Base-by-base conservation (phyloP, 1,139 yeast species). In the Sugiyamaella sp. region DNA sequence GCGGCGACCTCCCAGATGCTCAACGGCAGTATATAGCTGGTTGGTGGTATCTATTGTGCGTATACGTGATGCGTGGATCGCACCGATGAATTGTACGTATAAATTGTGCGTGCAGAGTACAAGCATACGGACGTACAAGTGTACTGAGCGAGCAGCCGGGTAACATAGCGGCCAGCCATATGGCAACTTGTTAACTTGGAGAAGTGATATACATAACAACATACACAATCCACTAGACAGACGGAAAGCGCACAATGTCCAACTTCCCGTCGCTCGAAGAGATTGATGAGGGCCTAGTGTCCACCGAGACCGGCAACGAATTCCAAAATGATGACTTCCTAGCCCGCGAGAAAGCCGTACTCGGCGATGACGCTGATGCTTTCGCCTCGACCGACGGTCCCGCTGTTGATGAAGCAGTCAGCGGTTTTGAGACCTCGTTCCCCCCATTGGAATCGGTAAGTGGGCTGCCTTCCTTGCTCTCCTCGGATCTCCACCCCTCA, bases 181-280 rank as follows among this genome's bases (percentile, higher is more conserved):
- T 29, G 35, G 14, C 35, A 29, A 29, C 14, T 29, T 29, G 35
- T 29, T 29, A 5, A 29, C 35, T 29, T 29, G 29, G 29, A n/a
- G n/a, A n/a, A n/a, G n/a, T n/a, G n/a, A n/a, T n/a, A n/a, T n/a
- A n/a, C n/a, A n/a, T n/a, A n/a, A n/a, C n/a, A n/a, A n/a, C n/a
- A n/a, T n/a, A n/a, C n/a, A n/a, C n/a, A n/a, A n/a, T n/a, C n/a
- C n/a, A 38, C n/a, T 32, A 12, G 4, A 38, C 12, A 4, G 42
- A 19, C n/a, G 19, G 24, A 38, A n/a, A 9, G 5, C 39, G n/a
- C 8, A 54, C 17, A 47, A 62, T 61, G 63, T 91, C 88, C 64
- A 87, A 87, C 71, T 91, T 86, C 71, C 97, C 97, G 45, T 89
- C 89, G 57, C 79, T 90, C 63, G 91, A 86, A 61, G 79, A 74